Evolutionary conservation across 306 rosid species (phyloP), one percentile per base, ranked within the genome.

Genomic region (Ceratonia siliqua): DNA sequence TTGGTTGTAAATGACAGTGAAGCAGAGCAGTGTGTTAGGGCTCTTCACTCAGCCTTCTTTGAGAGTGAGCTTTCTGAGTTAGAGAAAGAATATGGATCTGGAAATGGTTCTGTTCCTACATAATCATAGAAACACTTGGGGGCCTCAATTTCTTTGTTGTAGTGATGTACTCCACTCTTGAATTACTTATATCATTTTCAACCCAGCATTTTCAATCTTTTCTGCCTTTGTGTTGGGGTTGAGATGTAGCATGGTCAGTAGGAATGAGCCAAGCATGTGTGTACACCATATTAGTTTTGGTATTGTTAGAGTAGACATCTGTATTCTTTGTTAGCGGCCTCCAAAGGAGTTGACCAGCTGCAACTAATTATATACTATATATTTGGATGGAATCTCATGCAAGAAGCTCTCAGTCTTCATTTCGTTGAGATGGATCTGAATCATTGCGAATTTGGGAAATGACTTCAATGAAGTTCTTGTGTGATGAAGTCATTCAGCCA

Each of bases 1-100:
- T 87, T 94, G 89, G 89, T 91, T 3, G 97, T 91, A 68, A 89
- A 94, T 27, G 94, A 94, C 87, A 56, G 70, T 27, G 98, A 94
- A 78, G 92, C 97, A 6, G 97, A 89, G 79, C 90, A 85, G 80
- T 91, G 94, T 65, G 98, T 91, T 6, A 70, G 89, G 81, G 88
- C 98, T 65, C 93, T 94, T 62, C 97, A 94, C 78, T 83, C 79
- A 39, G 72, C 92, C 41, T 91, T 94, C 83, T 93, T 93, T 68
- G 96, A 82, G 81, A 77, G 77, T 5, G 80, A 74, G 54, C 22
- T 53, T 58, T 59, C 85, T 32, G 81, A 81, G 30, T 67, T 87
- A 64, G 80, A 68, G 64, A 33, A 21, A 43, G 82, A 78, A 57
- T 38, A 28, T 67, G 62, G 8, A 72, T 68, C 90, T 30, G 76